A percentile compares a stretch with the other conserved stretches of the same genome.
Evolutionary conservation across 2,329 filamentous ascomycete genomes (phyloP).

Genomic region (Alternaria triticimaculans): DNA sequence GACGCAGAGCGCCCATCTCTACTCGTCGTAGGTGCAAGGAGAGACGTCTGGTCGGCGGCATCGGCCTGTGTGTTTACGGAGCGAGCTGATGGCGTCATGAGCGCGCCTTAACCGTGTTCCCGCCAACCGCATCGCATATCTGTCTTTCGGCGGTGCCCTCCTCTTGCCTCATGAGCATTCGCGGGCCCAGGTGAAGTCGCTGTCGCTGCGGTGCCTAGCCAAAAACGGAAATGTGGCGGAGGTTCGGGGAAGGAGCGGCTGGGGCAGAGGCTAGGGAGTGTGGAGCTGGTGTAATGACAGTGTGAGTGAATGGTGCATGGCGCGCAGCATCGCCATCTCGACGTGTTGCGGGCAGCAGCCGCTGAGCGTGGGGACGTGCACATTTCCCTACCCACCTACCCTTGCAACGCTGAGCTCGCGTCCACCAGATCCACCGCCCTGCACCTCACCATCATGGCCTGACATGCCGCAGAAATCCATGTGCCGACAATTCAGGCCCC

Average conservation of each 20-base stretch:
- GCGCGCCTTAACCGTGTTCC: slow-evolving; percentile 48
- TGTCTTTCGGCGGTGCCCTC: slow-evolving; percentile 34
- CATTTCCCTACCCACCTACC: slow-evolving; percentile 3
- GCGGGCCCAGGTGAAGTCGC: slow-evolving; percentile 23
- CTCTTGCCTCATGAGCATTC: slow-evolving; percentile 45
- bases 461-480: slow-evolving; percentile 24
- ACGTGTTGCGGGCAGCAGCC: slow-evolving; percentile 11
- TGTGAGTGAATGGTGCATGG: slow-evolving; percentile 10
- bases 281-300: slow-evolving; percentile 10
- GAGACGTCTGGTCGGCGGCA: slow-evolving; percentile 47
- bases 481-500: slow-evolving; percentile 12
- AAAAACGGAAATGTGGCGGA: slow-evolving; percentile 19
- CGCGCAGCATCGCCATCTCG: slow-evolving; percentile 10
- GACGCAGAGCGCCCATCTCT: slow-evolving; percentile 65
- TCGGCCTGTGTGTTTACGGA: slow-evolving; percentile 50
- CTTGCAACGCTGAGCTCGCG: neutral
- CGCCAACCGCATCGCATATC: slow-evolving; percentile 48
- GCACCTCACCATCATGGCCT: slow-evolving; percentile 33
- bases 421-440: slow-evolving; percentile 3
- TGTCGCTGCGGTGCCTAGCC: slow-evolving; percentile 21
- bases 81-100: slow-evolving; percentile 52
- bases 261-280: slow-evolving; percentile 22
- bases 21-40: slow-evolving; percentile 53
- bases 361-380: slow-evolving; percentile 11
- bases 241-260: slow-evolving; percentile 14